Evolutionary conservation across 2,329 filamentous ascomycete species (phyloP).

Genomic region (Lecanoromycetidae sp.): DNA sequence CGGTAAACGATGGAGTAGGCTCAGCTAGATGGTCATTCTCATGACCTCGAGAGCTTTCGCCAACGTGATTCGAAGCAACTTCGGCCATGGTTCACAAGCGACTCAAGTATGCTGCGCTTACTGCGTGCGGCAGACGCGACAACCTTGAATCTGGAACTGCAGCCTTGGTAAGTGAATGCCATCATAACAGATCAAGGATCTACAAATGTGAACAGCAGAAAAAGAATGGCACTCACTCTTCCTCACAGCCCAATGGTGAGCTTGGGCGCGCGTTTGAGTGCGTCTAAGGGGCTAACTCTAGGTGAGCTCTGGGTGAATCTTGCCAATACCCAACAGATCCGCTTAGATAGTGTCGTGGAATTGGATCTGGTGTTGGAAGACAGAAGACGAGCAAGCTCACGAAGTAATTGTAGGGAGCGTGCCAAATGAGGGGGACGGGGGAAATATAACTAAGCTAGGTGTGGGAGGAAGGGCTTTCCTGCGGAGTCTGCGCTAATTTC

Average conservation of each 20-base stretch:
- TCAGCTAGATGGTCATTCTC: conserved; percentile 21
- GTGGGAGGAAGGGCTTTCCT: conserved; percentile 3
- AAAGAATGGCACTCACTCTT: background rate
- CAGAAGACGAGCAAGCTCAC: background rate
- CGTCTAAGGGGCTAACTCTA: too few species aligned
- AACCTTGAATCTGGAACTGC: background rate
- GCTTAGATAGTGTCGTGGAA: background rate
- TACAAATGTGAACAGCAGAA: background rate
- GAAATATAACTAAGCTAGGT: conserved; percentile 7
- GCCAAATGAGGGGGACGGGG: background rate
- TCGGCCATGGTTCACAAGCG: conserved; percentile 15
- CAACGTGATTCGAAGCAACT: conserved; percentile 14
- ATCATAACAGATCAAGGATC: background rate
- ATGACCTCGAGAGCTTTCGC: background rate
- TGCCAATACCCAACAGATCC: background rate
- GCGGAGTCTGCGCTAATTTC: conserved; percentile 3
- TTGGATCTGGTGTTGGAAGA: background rate
- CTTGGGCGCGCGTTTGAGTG: too few species aligned
- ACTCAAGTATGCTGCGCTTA: conserved; percentile 6
- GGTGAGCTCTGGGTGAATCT: too few species aligned
- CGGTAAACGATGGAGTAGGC: conserved; percentile 35
- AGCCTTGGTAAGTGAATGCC: background rate
- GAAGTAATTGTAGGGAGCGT: background rate
- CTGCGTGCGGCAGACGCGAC: conserved; percentile 13
- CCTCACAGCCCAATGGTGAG: background rate